Evolutionary conservation across 2,329 filamentous ascomycete genomes (phyloP), one percentile per base, ranked within the genome.

Genomic region (Dothideomycetidae sp.): DNA sequence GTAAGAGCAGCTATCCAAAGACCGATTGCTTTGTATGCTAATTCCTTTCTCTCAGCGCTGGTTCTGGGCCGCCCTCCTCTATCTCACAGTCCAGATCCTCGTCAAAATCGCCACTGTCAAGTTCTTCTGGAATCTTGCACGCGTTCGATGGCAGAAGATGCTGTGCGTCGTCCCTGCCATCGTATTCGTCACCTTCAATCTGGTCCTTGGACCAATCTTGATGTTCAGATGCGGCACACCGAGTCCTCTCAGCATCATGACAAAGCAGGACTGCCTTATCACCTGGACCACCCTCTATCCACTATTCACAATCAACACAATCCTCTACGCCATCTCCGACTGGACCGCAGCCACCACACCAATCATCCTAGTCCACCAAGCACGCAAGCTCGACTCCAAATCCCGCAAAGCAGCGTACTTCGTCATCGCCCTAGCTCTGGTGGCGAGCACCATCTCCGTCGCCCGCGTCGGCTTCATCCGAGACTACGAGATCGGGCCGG

Each of bases 1-100:
- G 35, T 37, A 29, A 37, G 35, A 21, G 11, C n/a, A 29, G n/a
- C 4, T 13, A n/a, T n/a, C n/a, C n/a, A n/a, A n/a, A n/a, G n/a
- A n/a, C n/a, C n/a, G n/a, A n/a, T n/a, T n/a, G n/a, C n/a, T n/a
- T n/a, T n/a, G n/a, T n/a, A n/a, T n/a, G n/a, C n/a, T n/a, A n/a
- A n/a, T n/a, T n/a, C n/a, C n/a, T n/a, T 5, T 12, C 23, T 7
- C 23, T 3, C 16, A 37, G 35, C 13, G 30, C 3, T 30, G 26
- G 26, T 37, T 37, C 28, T 37, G 35, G 35, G 35, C 35, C 10
- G 31, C 35, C n/a, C 23, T 37, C 15, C 31, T 26, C 35, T 37
- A 37, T 16, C 28, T 29, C 15, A 29, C 28, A 30, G 16, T 29
- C 15, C 35, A 37, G 14, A 17, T 37, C 14, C 15, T 29, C 5